Conservation (phyloP, 306 rosid genomes). For the Acacia crassicarpa region DNA sequence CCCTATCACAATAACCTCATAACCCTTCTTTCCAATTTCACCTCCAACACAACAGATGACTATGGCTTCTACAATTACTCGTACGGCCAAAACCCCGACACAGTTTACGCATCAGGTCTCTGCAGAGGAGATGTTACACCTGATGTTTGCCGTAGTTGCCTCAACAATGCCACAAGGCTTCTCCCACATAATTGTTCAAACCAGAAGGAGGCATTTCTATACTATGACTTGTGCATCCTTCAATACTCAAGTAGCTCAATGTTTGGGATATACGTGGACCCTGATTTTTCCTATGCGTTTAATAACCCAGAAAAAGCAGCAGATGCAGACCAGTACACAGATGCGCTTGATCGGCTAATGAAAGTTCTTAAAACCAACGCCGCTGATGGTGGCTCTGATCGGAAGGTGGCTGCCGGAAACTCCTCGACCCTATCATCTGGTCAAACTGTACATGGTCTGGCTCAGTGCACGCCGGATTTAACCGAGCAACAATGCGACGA, state of each 20-base stretch:
- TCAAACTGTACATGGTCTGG: background rate
- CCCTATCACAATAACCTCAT: background rate
- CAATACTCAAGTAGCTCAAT: constrained; percentile 2
- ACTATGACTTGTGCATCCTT: background rate
- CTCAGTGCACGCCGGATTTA: background rate
- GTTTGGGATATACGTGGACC: background rate
- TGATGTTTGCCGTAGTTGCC: background rate
- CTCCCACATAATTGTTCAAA: background rate
- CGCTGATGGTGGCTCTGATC: background rate
- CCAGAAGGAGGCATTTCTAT: background rate
- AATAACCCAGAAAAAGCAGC: background rate
- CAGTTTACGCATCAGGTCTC: background rate
- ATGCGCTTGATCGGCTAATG: background rate
- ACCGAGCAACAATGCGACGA: background rate
- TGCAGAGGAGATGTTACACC: background rate
- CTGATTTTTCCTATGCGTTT: background rate
- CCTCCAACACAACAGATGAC: background rate
- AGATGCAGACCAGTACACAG: background rate
- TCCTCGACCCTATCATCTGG: background rate
- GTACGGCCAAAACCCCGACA: background rate
- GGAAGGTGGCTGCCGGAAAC: background rate
- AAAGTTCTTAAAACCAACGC: background rate
- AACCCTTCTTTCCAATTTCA: background rate
- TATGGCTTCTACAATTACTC: constrained; percentile 3
- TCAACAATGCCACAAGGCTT: background rate